phyloP scores from a whole-genome alignment of 345 rosid genomes.

The Combretum micranthum region DNA sequence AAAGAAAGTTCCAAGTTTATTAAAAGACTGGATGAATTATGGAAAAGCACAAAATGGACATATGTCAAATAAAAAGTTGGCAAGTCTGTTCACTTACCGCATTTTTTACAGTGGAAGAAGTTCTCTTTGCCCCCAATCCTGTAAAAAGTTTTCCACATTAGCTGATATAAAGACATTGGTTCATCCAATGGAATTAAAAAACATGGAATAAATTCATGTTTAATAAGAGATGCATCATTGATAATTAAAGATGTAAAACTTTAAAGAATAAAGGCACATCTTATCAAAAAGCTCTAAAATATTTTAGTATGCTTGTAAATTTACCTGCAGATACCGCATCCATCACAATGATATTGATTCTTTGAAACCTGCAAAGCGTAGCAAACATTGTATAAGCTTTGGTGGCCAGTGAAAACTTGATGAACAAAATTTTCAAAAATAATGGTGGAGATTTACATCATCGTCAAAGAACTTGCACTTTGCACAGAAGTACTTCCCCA shows the following conservation, averaged over 20 bases:
- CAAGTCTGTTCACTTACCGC: constrained; percentile 32
- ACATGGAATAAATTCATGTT: not conserved
- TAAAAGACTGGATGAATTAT: not conserved
- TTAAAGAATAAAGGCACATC: not conserved
- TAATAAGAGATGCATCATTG: not conserved
- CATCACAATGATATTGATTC: constrained; percentile 58
- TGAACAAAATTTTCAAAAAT: not conserved
- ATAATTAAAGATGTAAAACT: not conserved
- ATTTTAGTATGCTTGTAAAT: not conserved
- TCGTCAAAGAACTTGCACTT: constrained; percentile 67
- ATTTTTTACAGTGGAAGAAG: constrained; percentile 53
- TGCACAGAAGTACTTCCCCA: constrained; percentile 63
- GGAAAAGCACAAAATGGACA: too few relatives aligned
- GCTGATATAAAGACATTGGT: too few relatives aligned
- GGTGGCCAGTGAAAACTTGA: not conserved
- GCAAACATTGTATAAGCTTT: not conserved
- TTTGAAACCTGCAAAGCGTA: constrained; percentile 35
- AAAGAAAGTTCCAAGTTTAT: constrained; percentile 7
- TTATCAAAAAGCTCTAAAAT: not conserved
- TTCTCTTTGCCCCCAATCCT: constrained; percentile 61
- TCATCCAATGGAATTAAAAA: not conserved
- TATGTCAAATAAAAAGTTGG: too few relatives aligned
- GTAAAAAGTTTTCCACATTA: constrained; percentile 9
- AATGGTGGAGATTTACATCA: constrained; percentile 28
- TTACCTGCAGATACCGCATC: constrained; percentile 68